Evolutionary conservation across 768 basidiomycete species (phyloP).

Genomic region (Mycena epipterygia): DNA sequence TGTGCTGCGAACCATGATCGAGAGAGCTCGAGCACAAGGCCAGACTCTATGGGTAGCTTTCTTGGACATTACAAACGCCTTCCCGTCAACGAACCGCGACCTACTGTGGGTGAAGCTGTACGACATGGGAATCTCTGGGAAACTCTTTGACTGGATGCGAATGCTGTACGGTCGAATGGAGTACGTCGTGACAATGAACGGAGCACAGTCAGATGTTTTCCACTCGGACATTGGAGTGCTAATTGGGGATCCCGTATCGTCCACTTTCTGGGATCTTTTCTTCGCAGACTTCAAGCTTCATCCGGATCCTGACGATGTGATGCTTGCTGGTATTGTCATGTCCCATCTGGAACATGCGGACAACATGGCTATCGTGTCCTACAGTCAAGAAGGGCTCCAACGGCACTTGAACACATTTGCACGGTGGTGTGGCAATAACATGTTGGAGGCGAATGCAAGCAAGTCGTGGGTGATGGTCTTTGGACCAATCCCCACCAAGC

Average conservation of each 20-base stretch:
- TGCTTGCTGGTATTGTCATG: background rate
- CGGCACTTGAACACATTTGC: background rate
- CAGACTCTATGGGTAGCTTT: no score
- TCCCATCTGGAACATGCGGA: background rate
- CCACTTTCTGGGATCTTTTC: background rate
- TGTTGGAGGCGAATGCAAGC: background rate
- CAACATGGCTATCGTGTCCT: background rate
- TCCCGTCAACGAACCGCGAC: no score
- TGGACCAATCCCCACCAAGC: background rate
- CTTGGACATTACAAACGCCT: no score
- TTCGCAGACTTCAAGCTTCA: background rate
- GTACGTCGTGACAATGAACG: background rate
- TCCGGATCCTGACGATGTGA: background rate
- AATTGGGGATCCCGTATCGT: background rate
- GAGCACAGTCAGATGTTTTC: background rate
- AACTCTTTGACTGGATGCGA: no score
- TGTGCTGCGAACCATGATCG: no score
- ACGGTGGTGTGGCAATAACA: background rate
- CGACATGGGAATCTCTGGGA: no score
- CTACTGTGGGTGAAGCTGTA: no score
- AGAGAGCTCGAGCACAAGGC: no score
- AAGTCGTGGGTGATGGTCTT: background rate
- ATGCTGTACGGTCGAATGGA: no score
- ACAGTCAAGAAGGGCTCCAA: background rate
- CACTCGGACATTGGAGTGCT: background rate